A percentile compares a stretch with the other conserved stretches of the same genome.
Evolutionary conservation across 192 early-diverging fungal genomes (phyloP).

Genomic region (Spizellomyces punctatus): DNA sequence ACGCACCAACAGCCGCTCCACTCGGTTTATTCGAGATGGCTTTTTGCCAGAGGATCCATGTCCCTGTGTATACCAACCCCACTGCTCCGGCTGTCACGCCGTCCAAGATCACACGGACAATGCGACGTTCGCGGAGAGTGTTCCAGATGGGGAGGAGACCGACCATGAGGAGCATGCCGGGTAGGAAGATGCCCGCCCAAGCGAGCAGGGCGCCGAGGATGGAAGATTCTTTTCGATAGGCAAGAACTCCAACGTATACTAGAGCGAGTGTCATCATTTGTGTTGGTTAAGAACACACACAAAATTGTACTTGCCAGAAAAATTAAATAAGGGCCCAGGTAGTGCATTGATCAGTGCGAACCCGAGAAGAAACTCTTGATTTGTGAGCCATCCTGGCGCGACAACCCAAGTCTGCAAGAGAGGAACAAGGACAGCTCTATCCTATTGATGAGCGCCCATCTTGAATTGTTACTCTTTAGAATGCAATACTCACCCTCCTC

Average conservation of each 20-base stretch:
- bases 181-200: slow-evolving; percentile 59
- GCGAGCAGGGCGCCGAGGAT: slow-evolving; percentile 52
- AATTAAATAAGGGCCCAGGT: not conserved
- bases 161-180: slow-evolving; percentile 59
- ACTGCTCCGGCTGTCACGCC: slow-evolving; percentile 63
- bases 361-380: slow-evolving; percentile 60
- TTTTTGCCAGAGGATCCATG: slow-evolving; percentile 52
- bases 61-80: slow-evolving; percentile 60
- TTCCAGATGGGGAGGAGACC: slow-evolving; percentile 67
- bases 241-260: slow-evolving; percentile 59
- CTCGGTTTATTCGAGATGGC: slow-evolving; percentile 25
- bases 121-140: slow-evolving; percentile 37
- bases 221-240: slow-evolving; percentile 38
- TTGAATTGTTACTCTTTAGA: slow-evolving; percentile 18
- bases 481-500: slow-evolving; percentile 9
- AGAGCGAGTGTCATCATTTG: slow-evolving; percentile 18
- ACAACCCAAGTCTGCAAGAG: slow-evolving; percentile 47
- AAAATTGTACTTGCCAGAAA: slow-evolving; percentile 38
- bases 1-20: slow-evolving; percentile 26
- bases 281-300: slow-evolving; percentile 50
- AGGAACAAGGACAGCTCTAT: slow-evolving; percentile 64
- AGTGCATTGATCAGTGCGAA: slow-evolving; percentile 57
- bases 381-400: slow-evolving; percentile 49
- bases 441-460: slow-evolving; percentile 31
- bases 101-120: slow-evolving; percentile 50